Conservation (phyloP, 345 rosid species). For the Ailanthus altissimus region DNA sequence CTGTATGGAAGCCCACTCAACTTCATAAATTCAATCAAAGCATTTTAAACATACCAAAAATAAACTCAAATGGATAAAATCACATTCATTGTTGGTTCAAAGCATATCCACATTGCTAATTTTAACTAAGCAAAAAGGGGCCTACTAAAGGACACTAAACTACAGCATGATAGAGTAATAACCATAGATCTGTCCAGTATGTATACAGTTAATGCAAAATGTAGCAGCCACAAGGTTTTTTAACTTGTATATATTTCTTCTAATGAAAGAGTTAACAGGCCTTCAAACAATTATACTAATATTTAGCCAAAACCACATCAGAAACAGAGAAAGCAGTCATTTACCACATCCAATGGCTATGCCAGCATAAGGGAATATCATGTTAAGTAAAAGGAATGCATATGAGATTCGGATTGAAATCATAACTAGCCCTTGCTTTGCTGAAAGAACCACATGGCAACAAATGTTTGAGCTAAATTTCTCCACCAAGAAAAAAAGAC, state of each 20-base stretch:
- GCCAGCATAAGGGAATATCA: no score
- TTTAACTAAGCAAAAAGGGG: neutral
- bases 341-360: no score
- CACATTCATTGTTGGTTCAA: neutral
- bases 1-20: neutral
- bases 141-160: neutral
- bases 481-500: neutral
- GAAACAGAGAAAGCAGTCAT: no score
- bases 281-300: no score
- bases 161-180: neutral
- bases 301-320: no score
- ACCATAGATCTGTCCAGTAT: neutral
- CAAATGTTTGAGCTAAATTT: neutral
- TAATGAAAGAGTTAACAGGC: no score
- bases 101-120: neutral
- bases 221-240: no score
- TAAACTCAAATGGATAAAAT: neutral
- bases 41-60: neutral
- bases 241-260: no score
- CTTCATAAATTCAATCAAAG: neutral
- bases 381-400: no score
- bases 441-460: neutral
- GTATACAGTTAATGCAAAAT: neutral
- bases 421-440: no score
- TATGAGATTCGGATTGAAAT: no score